These are phyloP conservation scores for Cubamyces sp. DNA, from an alignment of 768 basidiomycete genomes.

Conservation along the genomic window DNA sequence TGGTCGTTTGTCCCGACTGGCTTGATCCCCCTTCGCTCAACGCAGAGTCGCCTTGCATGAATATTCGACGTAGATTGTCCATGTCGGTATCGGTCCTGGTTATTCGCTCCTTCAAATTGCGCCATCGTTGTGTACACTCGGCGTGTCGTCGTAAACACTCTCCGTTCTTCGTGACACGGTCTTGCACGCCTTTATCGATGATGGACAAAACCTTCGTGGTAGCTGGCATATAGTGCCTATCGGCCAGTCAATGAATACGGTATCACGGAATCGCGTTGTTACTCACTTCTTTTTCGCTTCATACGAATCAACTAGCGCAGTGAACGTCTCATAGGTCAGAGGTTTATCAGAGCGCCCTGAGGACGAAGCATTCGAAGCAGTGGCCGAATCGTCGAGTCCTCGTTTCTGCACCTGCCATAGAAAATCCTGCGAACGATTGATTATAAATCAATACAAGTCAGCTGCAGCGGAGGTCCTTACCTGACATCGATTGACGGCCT, in stretches of 20 bases:
- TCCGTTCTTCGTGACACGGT: conserved; percentile 95
- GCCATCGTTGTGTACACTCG: conserved; percentile 88
- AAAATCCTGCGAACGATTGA: conserved; percentile 56
- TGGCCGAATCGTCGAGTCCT: conserved; percentile 49
- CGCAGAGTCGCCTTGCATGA: conserved; percentile 48
- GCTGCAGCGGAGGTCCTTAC: conserved; percentile 41
- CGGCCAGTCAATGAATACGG: conserved; percentile 4
- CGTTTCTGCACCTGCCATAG: conserved; percentile 79
- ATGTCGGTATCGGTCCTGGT: conserved; percentile 81
- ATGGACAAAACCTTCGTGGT: conserved; percentile 91
- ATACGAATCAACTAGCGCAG: conserved; percentile 70
- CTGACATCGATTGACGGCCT: conserved; percentile 88
- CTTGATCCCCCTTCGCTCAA: conserved; percentile 75
- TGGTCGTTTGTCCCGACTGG: conserved; percentile 53
- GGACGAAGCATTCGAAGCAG: conserved; percentile 46
- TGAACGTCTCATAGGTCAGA: conserved; percentile 65
- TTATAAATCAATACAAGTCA: neutral
- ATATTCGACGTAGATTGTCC: conserved; percentile 66
- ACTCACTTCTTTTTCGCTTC: conserved; percentile 87
- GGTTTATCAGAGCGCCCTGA: conserved; percentile 56
- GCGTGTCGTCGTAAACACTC: conserved; percentile 90
- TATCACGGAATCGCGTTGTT: conserved; percentile 1
- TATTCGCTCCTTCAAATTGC: conserved; percentile 78
- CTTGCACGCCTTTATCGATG: conserved; percentile 91
- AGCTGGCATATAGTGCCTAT: conserved; percentile 92